Conservation (phyloP, 2,329 filamentous ascomycete genomes). For the Septoria linicola region DNA sequence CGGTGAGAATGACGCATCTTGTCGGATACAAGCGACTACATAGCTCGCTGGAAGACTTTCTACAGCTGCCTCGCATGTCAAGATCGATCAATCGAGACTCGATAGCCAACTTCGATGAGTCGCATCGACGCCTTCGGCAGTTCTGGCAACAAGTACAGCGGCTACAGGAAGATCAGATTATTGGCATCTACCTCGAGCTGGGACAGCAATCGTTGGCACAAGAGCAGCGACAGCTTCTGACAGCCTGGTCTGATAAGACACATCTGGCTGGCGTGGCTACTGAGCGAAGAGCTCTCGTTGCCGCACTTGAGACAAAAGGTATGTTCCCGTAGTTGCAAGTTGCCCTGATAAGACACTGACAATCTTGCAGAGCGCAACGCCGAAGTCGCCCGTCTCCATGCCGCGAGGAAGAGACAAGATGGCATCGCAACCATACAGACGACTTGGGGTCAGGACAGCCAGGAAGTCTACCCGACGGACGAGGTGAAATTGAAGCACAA, state of each 20-base stretch:
- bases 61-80: neutral
- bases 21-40: neutral
- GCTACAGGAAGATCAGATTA: too few relatives aligned
- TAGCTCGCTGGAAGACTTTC: neutral
- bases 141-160: constrained; percentile 3
- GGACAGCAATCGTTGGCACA: neutral
- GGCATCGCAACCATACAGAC: neutral
- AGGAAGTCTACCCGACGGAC: neutral
- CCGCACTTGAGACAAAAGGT: neutral
- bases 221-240: neutral
- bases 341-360: neutral
- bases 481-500: neutral
- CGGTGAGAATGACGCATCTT: neutral
- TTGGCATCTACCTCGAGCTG: too few relatives aligned
- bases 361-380: neutral
- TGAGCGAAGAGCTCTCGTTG: neutral
- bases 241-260: neutral
- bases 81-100: neutral
- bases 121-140: neutral
- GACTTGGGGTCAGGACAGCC: neutral
- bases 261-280: neutral
- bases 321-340: neutral
- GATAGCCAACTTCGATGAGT: neutral
- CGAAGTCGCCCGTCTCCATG: neutral
- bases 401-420: too few relatives aligned